phyloP scores from a whole-genome alignment of 306 rosid genomes.

The Prunus davidiana region DNA sequence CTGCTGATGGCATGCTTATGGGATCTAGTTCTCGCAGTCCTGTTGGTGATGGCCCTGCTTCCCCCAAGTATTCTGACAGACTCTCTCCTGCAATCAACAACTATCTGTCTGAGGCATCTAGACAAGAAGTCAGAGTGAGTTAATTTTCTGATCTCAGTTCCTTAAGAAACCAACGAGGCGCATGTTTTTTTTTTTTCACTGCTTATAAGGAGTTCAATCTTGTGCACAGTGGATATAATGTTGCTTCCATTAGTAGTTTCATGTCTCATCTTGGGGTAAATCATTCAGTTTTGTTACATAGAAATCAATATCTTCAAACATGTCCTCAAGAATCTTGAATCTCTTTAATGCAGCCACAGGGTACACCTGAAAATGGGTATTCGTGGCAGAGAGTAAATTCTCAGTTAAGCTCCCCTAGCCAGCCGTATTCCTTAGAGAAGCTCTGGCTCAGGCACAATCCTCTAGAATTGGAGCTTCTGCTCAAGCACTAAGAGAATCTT shows the following conservation, averaged over 20 bases:
- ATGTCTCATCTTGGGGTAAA: constrained; percentile 3
- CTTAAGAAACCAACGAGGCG: not conserved
- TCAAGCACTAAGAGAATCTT: constrained; percentile 94
- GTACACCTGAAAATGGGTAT: constrained; percentile 91
- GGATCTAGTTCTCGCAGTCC: constrained; percentile 95
- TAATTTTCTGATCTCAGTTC: constrained; percentile 16
- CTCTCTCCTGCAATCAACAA: constrained; percentile 96
- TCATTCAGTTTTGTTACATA: not conserved
- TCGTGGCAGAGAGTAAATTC: constrained; percentile 96
- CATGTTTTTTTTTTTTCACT: constrained; percentile 13
- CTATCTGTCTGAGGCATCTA: constrained; percentile 94
- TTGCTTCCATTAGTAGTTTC: not conserved
- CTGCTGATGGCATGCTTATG: constrained; percentile 85
- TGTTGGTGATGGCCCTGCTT: constrained; percentile 79
- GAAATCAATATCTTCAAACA: not conserved
- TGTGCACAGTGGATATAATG: not conserved
- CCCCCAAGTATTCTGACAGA: constrained; percentile 95
- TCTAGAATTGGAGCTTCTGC: constrained; percentile 99
- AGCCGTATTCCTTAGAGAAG: constrained; percentile 99
- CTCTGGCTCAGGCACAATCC: constrained; percentile 97
- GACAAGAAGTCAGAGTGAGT: constrained; percentile 97
- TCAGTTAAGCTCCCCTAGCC: constrained; percentile 95
- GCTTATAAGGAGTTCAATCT: not conserved
- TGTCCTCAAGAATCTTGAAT: constrained; percentile 18
- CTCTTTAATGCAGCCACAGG: constrained; percentile 77